Evolutionary conservation across 2,329 filamentous ascomycete genomes (phyloP), one percentile per base, ranked within the genome.

Genomic region (Paracorniculantispora psalliotae): DNA sequence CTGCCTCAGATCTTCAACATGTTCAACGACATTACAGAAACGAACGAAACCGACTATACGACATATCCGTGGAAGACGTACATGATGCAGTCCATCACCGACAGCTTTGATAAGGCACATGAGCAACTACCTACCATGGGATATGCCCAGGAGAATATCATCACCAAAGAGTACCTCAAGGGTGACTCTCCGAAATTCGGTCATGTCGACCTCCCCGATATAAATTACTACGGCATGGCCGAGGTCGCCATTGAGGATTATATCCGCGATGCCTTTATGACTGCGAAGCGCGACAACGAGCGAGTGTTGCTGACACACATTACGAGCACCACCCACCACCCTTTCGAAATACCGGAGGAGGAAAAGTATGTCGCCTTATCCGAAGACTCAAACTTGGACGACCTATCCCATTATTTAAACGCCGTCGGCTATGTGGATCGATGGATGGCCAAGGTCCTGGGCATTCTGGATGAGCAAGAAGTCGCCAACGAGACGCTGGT

Each of bases 1-100:
- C 58, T 79, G 44, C 73, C 77, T 0, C 77, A 74, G 10, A 61
- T 73, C 17, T 62, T 74, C 7, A 66, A 74, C 5, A 67, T 67
- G 17, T 57, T 75, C 55, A 74, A 72, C 47, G n/a, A 61, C 1
- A 58, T 69, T 2, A 64, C 64, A 15, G 59, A 43, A 35, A 28
- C 17, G 1, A 57, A 57, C 2, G 49, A 53, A 1, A 57, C 60
- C 12, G 66, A 64, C 23, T 72, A 64, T 49, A 63, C 64, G 1
- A 55, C 63, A 1, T 65, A 62, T n/a, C 66, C 64, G 4, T 74
- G 72, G 72, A 65, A 65, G 12, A 69, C 70, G 2, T 64, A 63
- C 2, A 72, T 66, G 33, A 68, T 71, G 61, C 70, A 73, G 61
- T 67, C 72, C 1, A 68, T 69, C 1, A 73, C 71, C 0, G 59